Evolutionary conservation across 345 rosid genomes (phyloP).

Genomic region (Euphorbia tirucalli): DNA sequence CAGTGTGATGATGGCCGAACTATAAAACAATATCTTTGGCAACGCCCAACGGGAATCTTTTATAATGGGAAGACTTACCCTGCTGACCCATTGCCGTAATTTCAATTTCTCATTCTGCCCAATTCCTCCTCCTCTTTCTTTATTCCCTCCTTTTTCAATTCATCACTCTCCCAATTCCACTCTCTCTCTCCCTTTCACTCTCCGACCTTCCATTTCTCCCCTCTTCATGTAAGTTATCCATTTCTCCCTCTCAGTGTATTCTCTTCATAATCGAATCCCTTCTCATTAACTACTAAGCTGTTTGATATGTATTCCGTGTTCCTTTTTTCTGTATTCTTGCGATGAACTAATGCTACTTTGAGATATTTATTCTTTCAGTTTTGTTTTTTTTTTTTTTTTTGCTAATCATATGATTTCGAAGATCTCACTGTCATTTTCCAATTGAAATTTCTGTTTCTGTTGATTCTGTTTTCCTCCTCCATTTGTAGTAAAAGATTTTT

Average conservation of each 20-base stretch:
- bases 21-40: no score
- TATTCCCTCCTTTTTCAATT: constrained; percentile 3
- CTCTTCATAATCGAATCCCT: no score
- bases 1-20: no score
- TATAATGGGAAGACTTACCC: neutral
- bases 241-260: constrained; percentile 1
- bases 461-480: constrained; percentile 1
- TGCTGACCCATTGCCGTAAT: neutral
- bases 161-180: constrained; percentile 5
- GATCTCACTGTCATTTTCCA: no score
- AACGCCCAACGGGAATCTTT: neutral
- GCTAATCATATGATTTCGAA: no score
- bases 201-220: constrained; percentile 13
- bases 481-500: constrained; percentile 34
- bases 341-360: neutral
- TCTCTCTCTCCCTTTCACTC: neutral
- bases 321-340: neutral
- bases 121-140: constrained; percentile 1
- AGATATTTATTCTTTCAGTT: neutral
- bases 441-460: neutral
- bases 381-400: no score
- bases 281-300: neutral
- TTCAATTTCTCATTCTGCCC: no score
- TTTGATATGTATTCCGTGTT: neutral
- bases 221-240: constrained; percentile 31